Percentiles rank a stretch among this genome's conserved stretches.
phyloP scores from a whole-genome alignment of 805 yeast species.

The Ogataea degrootiae region DNA sequence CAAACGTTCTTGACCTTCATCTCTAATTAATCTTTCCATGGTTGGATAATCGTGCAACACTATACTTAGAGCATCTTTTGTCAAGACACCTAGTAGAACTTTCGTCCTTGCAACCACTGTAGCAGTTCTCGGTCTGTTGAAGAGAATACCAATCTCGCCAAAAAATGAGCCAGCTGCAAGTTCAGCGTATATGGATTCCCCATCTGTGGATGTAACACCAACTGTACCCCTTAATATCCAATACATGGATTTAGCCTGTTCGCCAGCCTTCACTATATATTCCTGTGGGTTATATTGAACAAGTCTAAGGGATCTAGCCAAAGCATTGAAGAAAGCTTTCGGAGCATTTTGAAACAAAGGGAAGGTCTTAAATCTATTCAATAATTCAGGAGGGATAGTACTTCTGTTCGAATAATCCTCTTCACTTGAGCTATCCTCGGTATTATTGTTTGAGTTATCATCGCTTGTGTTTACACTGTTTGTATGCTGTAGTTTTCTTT shows the following conservation, averaged over 20 bases:
- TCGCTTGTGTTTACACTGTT: not conserved
- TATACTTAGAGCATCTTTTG: constrained; percentile 54
- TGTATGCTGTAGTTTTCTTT: not conserved
- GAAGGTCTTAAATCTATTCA: constrained; percentile 50
- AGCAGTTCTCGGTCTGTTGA: constrained; percentile 74
- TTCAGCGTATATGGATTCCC: constrained; percentile 71
- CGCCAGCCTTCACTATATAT: constrained; percentile 65
- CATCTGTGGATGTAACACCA: constrained; percentile 72
- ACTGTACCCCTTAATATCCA: constrained; percentile 77
- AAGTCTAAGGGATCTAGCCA: constrained; percentile 52
- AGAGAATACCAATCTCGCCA: constrained; percentile 76
- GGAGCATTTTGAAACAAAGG: constrained; percentile 68
- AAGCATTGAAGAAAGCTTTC: constrained; percentile 51
- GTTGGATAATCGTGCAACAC: constrained; percentile 60
- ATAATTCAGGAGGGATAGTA: constrained; percentile 48
- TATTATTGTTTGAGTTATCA: constrained; percentile 1
- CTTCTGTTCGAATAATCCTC: constrained; percentile 19
- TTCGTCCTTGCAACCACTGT: constrained; percentile 67
- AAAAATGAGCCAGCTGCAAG: constrained; percentile 64
- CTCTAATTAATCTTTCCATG: constrained; percentile 64
- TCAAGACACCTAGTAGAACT: constrained; percentile 64
- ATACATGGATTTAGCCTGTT: constrained; percentile 70
- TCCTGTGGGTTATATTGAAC: constrained; percentile 65
- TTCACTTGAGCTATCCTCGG: constrained; percentile 23
- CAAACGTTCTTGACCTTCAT: constrained; percentile 74